phyloP scores from a whole-genome alignment of 805 yeast species.

The Kodamaea laetipori region DNA sequence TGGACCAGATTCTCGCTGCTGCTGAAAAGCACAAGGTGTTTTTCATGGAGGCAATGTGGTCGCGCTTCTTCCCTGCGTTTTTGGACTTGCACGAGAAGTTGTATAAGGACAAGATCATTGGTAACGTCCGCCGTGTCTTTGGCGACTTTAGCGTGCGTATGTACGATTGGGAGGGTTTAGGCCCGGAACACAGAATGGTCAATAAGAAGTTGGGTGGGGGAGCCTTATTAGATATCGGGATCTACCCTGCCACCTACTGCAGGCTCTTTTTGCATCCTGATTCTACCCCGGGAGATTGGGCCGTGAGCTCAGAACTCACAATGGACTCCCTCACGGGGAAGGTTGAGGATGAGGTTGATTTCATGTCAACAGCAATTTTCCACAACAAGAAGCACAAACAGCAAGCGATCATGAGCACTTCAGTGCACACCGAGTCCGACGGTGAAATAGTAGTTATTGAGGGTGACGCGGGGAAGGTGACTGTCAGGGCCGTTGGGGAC shows the following conservation, averaged over 20 bases:
- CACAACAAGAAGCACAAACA: constrained; percentile 44
- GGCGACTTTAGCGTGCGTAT: constrained; percentile 46
- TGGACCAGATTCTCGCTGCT: constrained; percentile 40
- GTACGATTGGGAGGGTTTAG: constrained; percentile 22
- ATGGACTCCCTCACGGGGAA: constrained; percentile 34
- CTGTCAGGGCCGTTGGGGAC: constrained; percentile 14
- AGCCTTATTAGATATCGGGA: constrained; percentile 56
- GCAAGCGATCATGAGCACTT: constrained; percentile 37
- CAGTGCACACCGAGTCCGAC: constrained; percentile 14
- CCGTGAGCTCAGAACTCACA: constrained; percentile 30
- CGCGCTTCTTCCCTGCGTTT: constrained; percentile 52
- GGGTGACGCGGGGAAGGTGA: constrained; percentile 16
- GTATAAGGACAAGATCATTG: constrained; percentile 45
- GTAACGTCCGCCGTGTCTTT: constrained; percentile 46
- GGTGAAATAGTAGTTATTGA: constrained; percentile 14
- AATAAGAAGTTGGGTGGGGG: constrained; percentile 52
- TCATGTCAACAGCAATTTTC: constrained; percentile 38
- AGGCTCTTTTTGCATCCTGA: constrained; percentile 22
- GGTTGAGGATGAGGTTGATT: constrained; percentile 44
- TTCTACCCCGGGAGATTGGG: constrained; percentile 15
- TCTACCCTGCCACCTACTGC: constrained; percentile 50
- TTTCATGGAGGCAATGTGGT: constrained; percentile 64
- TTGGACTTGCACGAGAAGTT: constrained; percentile 35
- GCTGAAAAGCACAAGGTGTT: constrained; percentile 48
- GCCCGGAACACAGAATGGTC: constrained; percentile 44